These are phyloP conservation scores for Trichosporon inkin DNA, from an alignment of 1,284 basidiomycete species.

Conservation along the genomic window DNA sequence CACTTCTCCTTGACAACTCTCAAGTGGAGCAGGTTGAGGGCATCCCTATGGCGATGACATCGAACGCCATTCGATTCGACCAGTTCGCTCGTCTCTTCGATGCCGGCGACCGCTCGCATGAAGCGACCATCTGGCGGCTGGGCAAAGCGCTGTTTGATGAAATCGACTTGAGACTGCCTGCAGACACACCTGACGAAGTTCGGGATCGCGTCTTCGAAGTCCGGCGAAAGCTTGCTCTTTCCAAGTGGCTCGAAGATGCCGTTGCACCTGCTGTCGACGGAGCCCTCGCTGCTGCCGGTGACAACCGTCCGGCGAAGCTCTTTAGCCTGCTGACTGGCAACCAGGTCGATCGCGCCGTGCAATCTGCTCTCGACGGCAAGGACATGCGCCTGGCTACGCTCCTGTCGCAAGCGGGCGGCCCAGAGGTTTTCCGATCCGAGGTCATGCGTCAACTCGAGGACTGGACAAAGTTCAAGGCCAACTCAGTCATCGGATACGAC, in stretches of 20 bases:
- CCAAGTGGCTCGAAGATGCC: slow-evolving; percentile 76
- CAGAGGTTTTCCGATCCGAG: slow-evolving; percentile 70
- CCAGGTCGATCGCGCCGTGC: slow-evolving; percentile 77
- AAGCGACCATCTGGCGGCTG: slow-evolving; percentile 78
- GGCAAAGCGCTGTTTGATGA: slow-evolving; percentile 88
- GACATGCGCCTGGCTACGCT: slow-evolving; percentile 85
- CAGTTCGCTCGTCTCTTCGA: slow-evolving; percentile 74
- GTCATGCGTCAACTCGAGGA: slow-evolving; percentile 71
- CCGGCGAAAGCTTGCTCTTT: slow-evolving; percentile 74
- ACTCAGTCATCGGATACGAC: slow-evolving; percentile 64
- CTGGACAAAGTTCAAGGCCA: slow-evolving; percentile 76
- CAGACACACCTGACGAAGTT: slow-evolving; percentile 59
- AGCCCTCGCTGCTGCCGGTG: slow-evolving; percentile 59
- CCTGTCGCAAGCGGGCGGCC: slow-evolving; percentile 82
- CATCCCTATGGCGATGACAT: slow-evolving; percentile 60
- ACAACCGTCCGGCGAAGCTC: slow-evolving; percentile 56
- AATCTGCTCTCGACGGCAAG: slow-evolving; percentile 68
- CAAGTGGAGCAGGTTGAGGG: slow-evolving; percentile 58
- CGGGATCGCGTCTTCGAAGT: slow-evolving; percentile 51
- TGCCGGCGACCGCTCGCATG: slow-evolving; percentile 66
- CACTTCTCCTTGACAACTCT: slow-evolving; percentile 73
- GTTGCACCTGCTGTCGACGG: slow-evolving; percentile 71
- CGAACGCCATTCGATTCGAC: slow-evolving; percentile 64
- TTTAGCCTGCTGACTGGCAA: slow-evolving; percentile 83
- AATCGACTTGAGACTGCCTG: slow-evolving; percentile 62